Evolutionary conservation across 140 eudicot genomes (phyloP).

Genomic region (Senecio squalidus): DNA sequence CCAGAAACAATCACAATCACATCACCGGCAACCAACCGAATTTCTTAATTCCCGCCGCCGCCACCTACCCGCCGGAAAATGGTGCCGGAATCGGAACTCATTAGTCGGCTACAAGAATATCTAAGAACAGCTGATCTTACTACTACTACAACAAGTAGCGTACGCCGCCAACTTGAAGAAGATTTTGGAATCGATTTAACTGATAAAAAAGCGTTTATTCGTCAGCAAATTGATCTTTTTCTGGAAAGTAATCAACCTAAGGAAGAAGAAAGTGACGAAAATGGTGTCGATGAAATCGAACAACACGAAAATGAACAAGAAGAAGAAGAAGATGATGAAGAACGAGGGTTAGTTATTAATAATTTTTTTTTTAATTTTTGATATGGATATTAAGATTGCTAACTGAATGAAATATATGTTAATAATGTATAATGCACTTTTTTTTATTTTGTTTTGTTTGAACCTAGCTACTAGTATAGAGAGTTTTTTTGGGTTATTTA

Average conservation of each 20-base stretch:
- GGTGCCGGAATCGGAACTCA: slow-evolving; percentile 73
- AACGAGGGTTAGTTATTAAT: slow-evolving; percentile 31
- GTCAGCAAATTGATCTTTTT: slow-evolving; percentile 65
- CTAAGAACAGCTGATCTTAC: slow-evolving; percentile 60
- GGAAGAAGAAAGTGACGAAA: slow-evolving; percentile 31
- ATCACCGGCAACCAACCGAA: too few relatives aligned
- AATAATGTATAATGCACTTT: too few relatives aligned
- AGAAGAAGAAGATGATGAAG: slow-evolving; percentile 16
- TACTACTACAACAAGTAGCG: slow-evolving; percentile 60
- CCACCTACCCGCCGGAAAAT: slow-evolving; percentile 39
- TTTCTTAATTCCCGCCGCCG: too few relatives aligned
- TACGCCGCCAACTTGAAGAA: slow-evolving; percentile 68
- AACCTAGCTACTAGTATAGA: too few relatives aligned
- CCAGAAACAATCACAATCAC: too few relatives aligned
- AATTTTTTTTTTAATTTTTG: neutral
- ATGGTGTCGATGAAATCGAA: neutral
- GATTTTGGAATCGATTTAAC: slow-evolving; percentile 78
- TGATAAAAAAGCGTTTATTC: slow-evolving; percentile 58
- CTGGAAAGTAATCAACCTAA: slow-evolving; percentile 39
- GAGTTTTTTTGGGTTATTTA: too few relatives aligned
- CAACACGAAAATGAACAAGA: too few relatives aligned
- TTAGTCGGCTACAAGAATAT: slow-evolving; percentile 50
- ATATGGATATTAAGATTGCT: too few relatives aligned
- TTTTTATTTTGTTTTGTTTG: too few relatives aligned
- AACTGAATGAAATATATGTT: too few relatives aligned